Base-by-base conservation (phyloP, 805 yeast genomes). In the Saccharomyces kudriavzevii region DNA sequence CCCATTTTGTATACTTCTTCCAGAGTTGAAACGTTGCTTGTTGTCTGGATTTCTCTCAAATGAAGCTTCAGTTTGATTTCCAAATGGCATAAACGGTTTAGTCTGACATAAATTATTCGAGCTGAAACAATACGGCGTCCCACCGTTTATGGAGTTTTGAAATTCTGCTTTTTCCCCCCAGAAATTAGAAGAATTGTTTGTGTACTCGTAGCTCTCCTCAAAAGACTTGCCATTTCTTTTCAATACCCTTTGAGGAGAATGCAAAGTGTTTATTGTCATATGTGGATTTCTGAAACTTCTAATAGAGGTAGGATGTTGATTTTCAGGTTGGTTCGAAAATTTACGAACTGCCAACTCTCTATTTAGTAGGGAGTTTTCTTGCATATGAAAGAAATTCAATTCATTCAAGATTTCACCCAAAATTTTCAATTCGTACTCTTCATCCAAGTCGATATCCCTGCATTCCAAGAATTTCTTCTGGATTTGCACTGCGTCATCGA, bases 321-420 rank as follows among this genome's bases (percentile, higher is more conserved):
- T 35, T 35, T 35, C 43, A 35, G 43, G 22, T n/a, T 35, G 43
- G 13, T 47, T 52, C 3, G 51, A 49, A 11, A 48, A 43, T 47
- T 40, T 53, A 43, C 51, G 51, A 31, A 30, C 25, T 43, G 50
- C 60, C 24, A 64, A 50, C 46, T 66, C 68, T 20, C 63, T 58
- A 48, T 64, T 66, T 27, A 66, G 50, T n/a, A 63, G 50, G 1
- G 63, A 58, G 14, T 57, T 54, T 22, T 59, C 59, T 47, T 63
- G 67, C 47, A 62, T 58, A 29, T 57, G 59, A 6, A 60, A 49
- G 46, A 58, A 60, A 9, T 47, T 53, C 11, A 66, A 30, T 29
- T 60, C 60, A 29, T 59, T 57, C 28, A 66, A 49, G 3, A 64
- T 54, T 10, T 55, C 54, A 14, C 50, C 51, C 45, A 66, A 48